Percentiles rank a stretch among this genome's conserved stretches.
phyloP scores from a whole-genome alignment of 306 rosid species.

The Astragalus glycyphyllos region DNA sequence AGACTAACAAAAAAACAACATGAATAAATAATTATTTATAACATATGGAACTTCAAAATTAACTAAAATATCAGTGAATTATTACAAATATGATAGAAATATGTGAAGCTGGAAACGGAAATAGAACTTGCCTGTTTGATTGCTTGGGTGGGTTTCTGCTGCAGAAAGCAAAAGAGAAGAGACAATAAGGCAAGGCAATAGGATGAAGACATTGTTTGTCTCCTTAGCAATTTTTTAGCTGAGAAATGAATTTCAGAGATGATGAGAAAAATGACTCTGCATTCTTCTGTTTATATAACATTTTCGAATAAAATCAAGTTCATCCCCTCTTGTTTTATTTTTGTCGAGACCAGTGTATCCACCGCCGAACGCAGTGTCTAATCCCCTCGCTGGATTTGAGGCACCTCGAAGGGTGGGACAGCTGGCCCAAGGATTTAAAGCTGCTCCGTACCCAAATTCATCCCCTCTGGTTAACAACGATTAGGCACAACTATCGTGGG shows the following conservation, averaged over 20 bases:
- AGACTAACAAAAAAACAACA: slow-evolving; percentile 46
- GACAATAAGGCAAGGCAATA: slow-evolving; percentile 30
- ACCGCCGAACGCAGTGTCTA: too few species aligned
- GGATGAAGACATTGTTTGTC: slow-evolving; percentile 40
- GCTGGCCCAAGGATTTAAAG: too few species aligned
- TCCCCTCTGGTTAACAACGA: neutral
- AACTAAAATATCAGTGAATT: neutral
- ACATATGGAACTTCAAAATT: neutral
- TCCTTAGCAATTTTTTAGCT: neutral
- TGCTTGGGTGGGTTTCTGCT: slow-evolving; percentile 45
- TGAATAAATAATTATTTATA: neutral
- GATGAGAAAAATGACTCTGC: neutral
- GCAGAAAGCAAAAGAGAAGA: slow-evolving; percentile 44
- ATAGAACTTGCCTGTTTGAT: slow-evolving; percentile 49
- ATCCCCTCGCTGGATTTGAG: too few species aligned
- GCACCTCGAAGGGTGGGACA: too few species aligned
- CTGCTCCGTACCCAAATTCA: too few species aligned
- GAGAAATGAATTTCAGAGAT: neutral
- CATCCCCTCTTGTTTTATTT: neutral
- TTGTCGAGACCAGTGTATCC: too few species aligned
- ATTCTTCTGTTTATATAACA: slow-evolving; percentile 15
- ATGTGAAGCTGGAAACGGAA: neutral
- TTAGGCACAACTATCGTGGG: neutral
- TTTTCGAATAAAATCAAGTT: neutral
- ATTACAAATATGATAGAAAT: neutral